These are phyloP conservation scores for Pseudogymnoascus sp. DNA, from an alignment of 2,329 filamentous ascomycete species.

Conservation along the genomic window DNA sequence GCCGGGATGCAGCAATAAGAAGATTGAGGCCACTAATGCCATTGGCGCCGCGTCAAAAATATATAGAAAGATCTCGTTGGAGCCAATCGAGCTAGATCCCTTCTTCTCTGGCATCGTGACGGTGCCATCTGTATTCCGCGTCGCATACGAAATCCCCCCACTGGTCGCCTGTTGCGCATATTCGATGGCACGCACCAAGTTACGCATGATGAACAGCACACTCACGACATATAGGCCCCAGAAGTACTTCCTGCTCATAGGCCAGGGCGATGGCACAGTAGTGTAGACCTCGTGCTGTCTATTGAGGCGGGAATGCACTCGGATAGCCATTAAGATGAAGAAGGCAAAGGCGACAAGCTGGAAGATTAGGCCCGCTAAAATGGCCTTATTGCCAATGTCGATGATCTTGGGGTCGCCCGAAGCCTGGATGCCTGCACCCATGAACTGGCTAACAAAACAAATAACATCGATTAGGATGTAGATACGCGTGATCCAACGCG, in stretches of 20 bases:
- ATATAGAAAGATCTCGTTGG: conserved; percentile 7
- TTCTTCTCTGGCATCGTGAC: not conserved
- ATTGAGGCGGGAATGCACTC: not conserved
- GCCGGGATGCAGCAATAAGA: conserved; percentile 1
- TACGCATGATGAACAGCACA: conserved; percentile 3
- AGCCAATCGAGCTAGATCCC: not conserved
- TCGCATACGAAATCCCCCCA: conserved; percentile 1
- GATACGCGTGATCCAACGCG: conserved; percentile 41
- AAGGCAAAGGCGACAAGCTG: conserved; percentile 45
- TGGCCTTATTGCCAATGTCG: conserved; percentile 35
- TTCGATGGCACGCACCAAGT: conserved; percentile 9
- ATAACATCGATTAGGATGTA: conserved; percentile 44
- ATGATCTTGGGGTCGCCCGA: not conserved
- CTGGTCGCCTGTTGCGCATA: not conserved
- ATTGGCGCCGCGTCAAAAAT: conserved; percentile 8
- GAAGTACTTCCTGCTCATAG: not conserved
- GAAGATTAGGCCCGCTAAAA: conserved; percentile 41
- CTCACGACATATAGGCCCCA: not conserved
- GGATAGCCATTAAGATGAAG: conserved; percentile 32
- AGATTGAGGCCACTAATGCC: not conserved
- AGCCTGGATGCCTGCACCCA: conserved; percentile 9
- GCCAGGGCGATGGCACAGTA: not conserved
- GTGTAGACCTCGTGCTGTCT: not conserved
- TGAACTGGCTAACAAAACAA: conserved; percentile 38
- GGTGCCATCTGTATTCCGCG: not conserved